Evolutionary conservation across 1,284 basidiomycete genomes (phyloP), one percentile per base, ranked within the genome.

Genomic region (Malassezia dermatis): DNA sequence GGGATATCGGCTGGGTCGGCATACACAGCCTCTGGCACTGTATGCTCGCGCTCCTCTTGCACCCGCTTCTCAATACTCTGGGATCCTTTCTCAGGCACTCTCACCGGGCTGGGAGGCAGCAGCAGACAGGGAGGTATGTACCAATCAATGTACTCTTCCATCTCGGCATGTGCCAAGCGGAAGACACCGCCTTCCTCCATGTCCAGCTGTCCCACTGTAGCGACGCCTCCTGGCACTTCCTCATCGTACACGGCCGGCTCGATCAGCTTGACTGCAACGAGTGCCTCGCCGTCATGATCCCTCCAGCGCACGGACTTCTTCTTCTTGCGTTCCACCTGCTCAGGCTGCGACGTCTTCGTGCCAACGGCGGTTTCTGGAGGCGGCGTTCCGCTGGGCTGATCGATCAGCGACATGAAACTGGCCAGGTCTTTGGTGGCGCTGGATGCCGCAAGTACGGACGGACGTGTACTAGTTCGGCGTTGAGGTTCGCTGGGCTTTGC

Each of bases 91-190:
- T 50, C 46, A 23, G 47, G 23, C 11, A 56, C 5, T 27, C 4
- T 39, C 8, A 37, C 11, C 13, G 31, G 19, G 21, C 21, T 4
- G 7, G 28, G 28, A 13, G 17, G 17, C 11, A 51, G 30, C 11
- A 10, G 17, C 35, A 43, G 15, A 5, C 8, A 19, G 3, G n/a
- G 35, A 6, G 55, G 61, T 26, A 53, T 48, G 43, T 56, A 61
- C 62, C 63, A 68, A 11, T 63, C 61, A 43, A 60, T 68, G 48
- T 54, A 43, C 32, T 61, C 64, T 35, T 64, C 62, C 66, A 68
- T 68, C 15, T 57, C 62, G 32, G 51, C 57, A n/a, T 62, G 56
- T 17, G 61, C 51, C 15, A 59, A 59, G 13, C 61, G 55, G 40
- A 68, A 58, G 1, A 61, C 62, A n/a, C 58, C 54, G 15, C 66